Base-by-base conservation (phyloP, 2,329 filamentous ascomycete genomes). In the Claviceps paspali region DNA sequence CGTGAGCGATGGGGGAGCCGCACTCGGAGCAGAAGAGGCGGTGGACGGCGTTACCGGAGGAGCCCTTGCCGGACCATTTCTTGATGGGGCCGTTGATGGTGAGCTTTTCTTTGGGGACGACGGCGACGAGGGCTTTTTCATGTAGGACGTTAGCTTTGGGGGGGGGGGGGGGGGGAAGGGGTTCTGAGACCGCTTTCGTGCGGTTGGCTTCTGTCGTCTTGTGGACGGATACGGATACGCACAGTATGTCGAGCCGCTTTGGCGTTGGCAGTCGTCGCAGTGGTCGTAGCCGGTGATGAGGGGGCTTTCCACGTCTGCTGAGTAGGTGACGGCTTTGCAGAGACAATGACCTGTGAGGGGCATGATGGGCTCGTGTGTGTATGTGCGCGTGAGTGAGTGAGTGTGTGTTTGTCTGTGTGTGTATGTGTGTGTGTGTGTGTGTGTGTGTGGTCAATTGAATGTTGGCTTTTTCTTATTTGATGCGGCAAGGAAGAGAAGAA, bases 221-320 rank as follows among this genome's bases (percentile, higher is more conserved):
- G n/a, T n/a, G n/a, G n/a, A n/a, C n/a, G n/a, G n/a, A n/a, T n/a
- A n/a, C n/a, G n/a, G n/a, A n/a, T n/a, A 23, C 68, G 44, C 57
- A 76, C 72, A 80, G 57, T 81, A 81, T 40, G 76, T 79, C 14
- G 74, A 79, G 45, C 76, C 76, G 35, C 60, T 70, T 60, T 81
- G 76, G 51, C 76, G 74, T 60, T 81, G 76, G 67, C 76, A 81
- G 59, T 80, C 76, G 52, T 81, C 76, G 50, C 76, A 81, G 64
- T 81, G 76, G 53, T 81, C 79, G 55, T 81, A 80, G 45, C 69
- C 76, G 36, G 70, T 72, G 55, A 70, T 30, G 38, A 70, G 50
- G 37, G 68, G 67, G 34, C 56, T 60, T 19, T 70, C 67, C 41
- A 68, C 56, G 53, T 68, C 65, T 35, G 57, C 62, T 52, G 67